phyloP scores from a whole-genome alignment of 2,329 filamentous ascomycete species.

The Ceratocystis harringtonii region DNA sequence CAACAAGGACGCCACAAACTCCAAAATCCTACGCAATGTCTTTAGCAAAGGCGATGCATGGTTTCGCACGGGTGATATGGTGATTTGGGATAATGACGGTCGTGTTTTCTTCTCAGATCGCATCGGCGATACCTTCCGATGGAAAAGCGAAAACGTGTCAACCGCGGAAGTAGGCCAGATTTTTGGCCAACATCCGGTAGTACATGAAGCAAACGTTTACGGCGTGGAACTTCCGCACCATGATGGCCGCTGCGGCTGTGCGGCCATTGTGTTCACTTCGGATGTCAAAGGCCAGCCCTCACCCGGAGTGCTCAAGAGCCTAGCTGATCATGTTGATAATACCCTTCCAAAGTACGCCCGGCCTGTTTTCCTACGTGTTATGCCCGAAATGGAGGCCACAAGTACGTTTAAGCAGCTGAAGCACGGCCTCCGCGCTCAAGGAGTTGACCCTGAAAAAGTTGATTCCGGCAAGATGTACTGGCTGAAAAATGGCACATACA shows the following conservation, averaged over 20 bases:
- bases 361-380: constrained; percentile 61
- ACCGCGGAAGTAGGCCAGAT: constrained; percentile 69
- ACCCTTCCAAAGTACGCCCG: constrained; percentile 58
- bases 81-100: constrained; percentile 56
- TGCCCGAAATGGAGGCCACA: constrained; percentile 48
- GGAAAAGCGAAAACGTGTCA: constrained; percentile 74
- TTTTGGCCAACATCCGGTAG: constrained; percentile 47
- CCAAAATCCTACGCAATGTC: constrained; percentile 61
- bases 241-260: constrained; percentile 73
- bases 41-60: constrained; percentile 63
- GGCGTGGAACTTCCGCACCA: constrained; percentile 66
- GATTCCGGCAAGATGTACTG: constrained; percentile 42
- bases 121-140: constrained; percentile 63
- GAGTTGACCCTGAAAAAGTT: constrained; percentile 45
- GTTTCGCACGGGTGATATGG: constrained; percentile 72
- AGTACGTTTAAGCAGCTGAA: constrained; percentile 89
- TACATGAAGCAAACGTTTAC: constrained; percentile 75
- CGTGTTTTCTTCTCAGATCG: constrained; percentile 68
- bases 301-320: constrained; percentile 35
- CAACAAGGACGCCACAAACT: constrained; percentile 52
- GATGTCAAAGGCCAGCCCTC: constrained; percentile 29
- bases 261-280: constrained; percentile 46
- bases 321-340: constrained; percentile 43
- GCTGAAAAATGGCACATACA: constrained; percentile 51
- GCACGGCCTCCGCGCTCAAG: constrained; percentile 52